phyloP scores from a whole-genome alignment of 2,329 filamentous ascomycete species.

The Lachnellula willkommii region DNA sequence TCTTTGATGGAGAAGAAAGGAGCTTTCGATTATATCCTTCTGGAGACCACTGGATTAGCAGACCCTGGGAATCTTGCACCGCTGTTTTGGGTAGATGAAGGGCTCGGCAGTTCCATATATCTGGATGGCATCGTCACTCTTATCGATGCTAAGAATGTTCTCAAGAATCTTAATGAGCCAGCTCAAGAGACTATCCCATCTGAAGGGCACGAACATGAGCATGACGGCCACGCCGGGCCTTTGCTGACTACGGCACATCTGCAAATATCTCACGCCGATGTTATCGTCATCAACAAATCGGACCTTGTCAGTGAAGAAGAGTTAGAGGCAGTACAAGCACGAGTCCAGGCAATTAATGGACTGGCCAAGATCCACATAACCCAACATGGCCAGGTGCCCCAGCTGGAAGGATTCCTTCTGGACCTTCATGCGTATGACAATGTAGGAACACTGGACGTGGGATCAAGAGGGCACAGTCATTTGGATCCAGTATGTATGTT shows the following conservation, averaged over 20 bases:
- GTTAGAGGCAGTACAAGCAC: conserved; percentile 60
- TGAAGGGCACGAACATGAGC: conserved; percentile 40
- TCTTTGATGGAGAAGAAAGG: conserved; percentile 91
- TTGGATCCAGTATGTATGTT: conserved; percentile 66
- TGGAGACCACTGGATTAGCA: conserved; percentile 92
- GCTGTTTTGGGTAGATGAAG: conserved; percentile 96
- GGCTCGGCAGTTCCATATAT: conserved; percentile 90
- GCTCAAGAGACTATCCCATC: conserved; percentile 43
- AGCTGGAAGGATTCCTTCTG: conserved; percentile 78
- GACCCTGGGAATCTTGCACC: conserved; percentile 95
- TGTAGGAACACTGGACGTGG: conserved; percentile 66
- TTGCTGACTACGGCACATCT: conserved; percentile 88
- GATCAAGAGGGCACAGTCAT: conserved; percentile 78
- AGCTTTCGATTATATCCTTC: conserved; percentile 92
- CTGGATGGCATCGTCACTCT: conserved; percentile 94
- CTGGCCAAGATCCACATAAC: conserved; percentile 81
- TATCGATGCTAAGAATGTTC: conserved; percentile 90
- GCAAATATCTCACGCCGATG: conserved; percentile 94
- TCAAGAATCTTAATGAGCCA: conserved; percentile 73
- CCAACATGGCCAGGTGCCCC: conserved; percentile 70
- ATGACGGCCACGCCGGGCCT: conserved; percentile 51
- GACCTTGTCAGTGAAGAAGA: conserved; percentile 72
- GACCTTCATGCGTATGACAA: conserved; percentile 91
- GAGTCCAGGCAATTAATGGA: conserved; percentile 82
- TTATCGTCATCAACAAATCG: conserved; percentile 88